Base-by-base conservation (phyloP, 2,329 filamentous ascomycete species). In the Aspergillus sclerotialis region DNA sequence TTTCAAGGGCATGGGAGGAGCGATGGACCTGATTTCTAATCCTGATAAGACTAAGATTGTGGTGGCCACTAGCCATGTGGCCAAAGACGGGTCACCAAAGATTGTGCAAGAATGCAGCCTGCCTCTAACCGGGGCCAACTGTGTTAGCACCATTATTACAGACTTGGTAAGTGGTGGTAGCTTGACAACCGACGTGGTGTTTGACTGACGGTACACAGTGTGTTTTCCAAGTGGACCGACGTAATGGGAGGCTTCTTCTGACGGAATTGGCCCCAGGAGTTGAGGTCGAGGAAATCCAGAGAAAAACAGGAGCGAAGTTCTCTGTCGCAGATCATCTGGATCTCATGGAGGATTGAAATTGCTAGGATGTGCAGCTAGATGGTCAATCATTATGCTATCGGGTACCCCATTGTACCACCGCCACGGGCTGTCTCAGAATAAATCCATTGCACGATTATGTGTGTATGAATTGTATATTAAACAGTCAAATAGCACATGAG, bases 1-100 rank as follows among this genome's bases (percentile, higher is more conserved):
- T 8, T 58, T 88, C 63, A 92, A 92, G 70, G 86, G 86, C 12
- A 92, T 93, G 80, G 86, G 86, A 40, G 80, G 80, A 17, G 80
- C 80, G 12, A 84, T 84, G 80, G 80, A 84, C 54, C 64, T 84
- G 6, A 78, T 84, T 8, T 79, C 76, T 24, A 83, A 84, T 60
- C 80, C 80, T 0, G 76, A 81, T 46, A 69, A 72, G 49, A 84
- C 80, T 45, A 84, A 82, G 68, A 81, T 84, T 46, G 78, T 84
- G 4, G 78, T 84, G 3, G 75, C 79, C 0, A 84, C 79, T 3
- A 80, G 82, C 51, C 80, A 84, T 50, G 73, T 78, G 1, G 79
- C 80, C 44, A 83, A 81, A 63, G 76, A 82, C 45, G 80, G 80
- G 11, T 70, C 70, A 2, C 69, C 75, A 39, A 84, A 84, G 68